Percentiles rank a stretch among this genome's conserved stretches.
Conservation (phyloP, 805 yeast species). For the Wickerhamomyces hampshirensis region DNA sequence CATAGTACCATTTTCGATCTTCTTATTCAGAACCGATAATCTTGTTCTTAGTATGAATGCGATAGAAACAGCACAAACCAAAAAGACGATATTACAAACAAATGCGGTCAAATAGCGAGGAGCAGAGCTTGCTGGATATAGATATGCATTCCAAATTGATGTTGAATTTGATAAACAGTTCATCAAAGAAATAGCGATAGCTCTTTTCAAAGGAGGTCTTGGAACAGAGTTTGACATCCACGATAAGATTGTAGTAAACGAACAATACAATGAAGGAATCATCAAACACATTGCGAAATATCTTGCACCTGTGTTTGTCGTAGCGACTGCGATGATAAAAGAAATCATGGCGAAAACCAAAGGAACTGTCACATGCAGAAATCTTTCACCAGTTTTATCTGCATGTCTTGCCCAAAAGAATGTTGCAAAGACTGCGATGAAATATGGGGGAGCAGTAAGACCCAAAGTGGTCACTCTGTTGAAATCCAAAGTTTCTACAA, state of each 20-base stretch:
- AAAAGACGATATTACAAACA: constrained; percentile 43
- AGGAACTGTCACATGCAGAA: constrained; percentile 43
- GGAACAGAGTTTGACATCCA: constrained; percentile 56
- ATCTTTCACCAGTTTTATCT: constrained; percentile 51
- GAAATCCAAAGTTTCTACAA: constrained; percentile 52
- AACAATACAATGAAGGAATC: constrained; percentile 52
- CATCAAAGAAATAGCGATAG: constrained; percentile 52
- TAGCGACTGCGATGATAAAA: constrained; percentile 44
- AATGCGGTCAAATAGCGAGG: constrained; percentile 47
- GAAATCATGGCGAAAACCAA: constrained; percentile 37
- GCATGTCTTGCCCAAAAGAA: constrained; percentile 53
- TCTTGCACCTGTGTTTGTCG: constrained; percentile 51
- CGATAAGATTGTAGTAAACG: constrained; percentile 46
- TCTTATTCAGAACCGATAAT: constrained; percentile 34
- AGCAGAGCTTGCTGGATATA: constrained; percentile 39
- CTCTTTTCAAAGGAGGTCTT: constrained; percentile 56
- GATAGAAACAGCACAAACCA: constrained; percentile 34
- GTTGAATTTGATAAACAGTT: constrained; percentile 53
- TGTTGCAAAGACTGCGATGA: constrained; percentile 45
- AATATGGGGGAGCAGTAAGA: constrained; percentile 56
- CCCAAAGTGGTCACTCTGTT: constrained; percentile 45
- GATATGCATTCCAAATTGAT: constrained; percentile 50
- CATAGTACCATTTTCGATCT: constrained; percentile 41
- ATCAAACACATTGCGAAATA: constrained; percentile 56
- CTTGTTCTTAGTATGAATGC: constrained; percentile 37